A percentile compares a stretch with the other conserved stretches of the same genome.
These are phyloP conservation scores for Aspergillus ellipticus DNA, from an alignment of 495 filamentous ascomycete species.

Conservation along the genomic window DNA sequence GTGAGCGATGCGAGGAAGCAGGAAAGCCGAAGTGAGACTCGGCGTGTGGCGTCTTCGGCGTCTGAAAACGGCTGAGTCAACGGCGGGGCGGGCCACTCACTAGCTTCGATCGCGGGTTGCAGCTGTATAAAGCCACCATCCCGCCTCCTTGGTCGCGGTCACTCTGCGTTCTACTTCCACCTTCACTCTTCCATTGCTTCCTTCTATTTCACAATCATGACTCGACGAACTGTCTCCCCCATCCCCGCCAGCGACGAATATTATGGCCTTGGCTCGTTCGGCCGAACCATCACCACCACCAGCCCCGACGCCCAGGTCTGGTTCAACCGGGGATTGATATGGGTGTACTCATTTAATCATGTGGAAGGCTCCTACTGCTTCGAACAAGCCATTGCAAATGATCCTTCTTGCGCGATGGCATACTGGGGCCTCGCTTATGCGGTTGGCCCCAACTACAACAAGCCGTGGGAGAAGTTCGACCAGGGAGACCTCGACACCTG, in stretches of 20 bases:
- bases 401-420: constrained; percentile 54
- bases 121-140: no score
- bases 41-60: no score
- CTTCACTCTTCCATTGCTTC: no score
- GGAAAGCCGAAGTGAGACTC: no score
- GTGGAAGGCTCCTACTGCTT: constrained; percentile 59
- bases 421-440: constrained; percentile 63
- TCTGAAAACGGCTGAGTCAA: no score
- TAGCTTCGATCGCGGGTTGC: no score
- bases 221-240: background rate
- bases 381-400: constrained; percentile 48
- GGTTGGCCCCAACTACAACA: constrained; percentile 67
- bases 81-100: no score
- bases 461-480: constrained; percentile 62
- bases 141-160: no score
- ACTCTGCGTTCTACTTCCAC: no score
- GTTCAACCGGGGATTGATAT: constrained; percentile 61
- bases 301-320: constrained; percentile 49
- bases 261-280: constrained; percentile 54
- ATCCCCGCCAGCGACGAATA: constrained; percentile 28
- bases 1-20: no score
- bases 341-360: constrained; percentile 64
- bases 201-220: background rate
- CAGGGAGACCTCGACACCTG: constrained; percentile 40
- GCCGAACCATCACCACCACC: constrained; percentile 43